A percentile compares a stretch with the other conserved stretches of the same genome.
Conservation (phyloP, 106 monocot genomes). For the Hemerocallis citrina region DNA sequence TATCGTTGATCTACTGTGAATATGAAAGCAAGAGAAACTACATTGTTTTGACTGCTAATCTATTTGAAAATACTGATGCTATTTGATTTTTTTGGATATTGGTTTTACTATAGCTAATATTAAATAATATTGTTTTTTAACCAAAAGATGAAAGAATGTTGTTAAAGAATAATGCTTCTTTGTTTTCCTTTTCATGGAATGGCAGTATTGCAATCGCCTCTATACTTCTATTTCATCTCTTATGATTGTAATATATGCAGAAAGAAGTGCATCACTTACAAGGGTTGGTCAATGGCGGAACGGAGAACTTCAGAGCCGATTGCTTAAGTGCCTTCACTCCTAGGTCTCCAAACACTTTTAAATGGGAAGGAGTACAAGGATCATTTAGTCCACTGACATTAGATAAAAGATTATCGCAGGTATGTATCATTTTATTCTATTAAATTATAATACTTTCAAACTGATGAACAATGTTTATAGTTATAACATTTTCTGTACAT, state of each 20-base stretch:
- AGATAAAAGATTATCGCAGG: conserved; percentile 79
- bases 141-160: too few relatives aligned
- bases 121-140: too few relatives aligned
- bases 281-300: conserved; percentile 31
- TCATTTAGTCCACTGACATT: conserved; percentile 75
- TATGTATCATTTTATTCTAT: conserved; percentile 11
- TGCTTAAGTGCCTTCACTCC: conserved; percentile 7
- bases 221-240: too few relatives aligned
- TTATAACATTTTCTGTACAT: neutral
- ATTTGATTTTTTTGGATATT: neutral
- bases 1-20: neutral
- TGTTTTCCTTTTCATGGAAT: neutral
- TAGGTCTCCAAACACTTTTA: conserved; percentile 56
- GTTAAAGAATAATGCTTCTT: neutral
- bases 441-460: conserved; percentile 3
- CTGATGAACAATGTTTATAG: neutral
- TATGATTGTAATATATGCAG: conserved; percentile 21
- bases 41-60: neutral
- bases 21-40: too few relatives aligned
- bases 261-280: conserved; percentile 68
- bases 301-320: conserved; percentile 28
- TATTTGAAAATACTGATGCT: neutral
- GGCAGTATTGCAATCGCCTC: neutral
- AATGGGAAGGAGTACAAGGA: conserved; percentile 51
- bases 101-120: neutral